phyloP scores from a whole-genome alignment of 139 green algal species.

The Coelastrella sp. region DNA sequence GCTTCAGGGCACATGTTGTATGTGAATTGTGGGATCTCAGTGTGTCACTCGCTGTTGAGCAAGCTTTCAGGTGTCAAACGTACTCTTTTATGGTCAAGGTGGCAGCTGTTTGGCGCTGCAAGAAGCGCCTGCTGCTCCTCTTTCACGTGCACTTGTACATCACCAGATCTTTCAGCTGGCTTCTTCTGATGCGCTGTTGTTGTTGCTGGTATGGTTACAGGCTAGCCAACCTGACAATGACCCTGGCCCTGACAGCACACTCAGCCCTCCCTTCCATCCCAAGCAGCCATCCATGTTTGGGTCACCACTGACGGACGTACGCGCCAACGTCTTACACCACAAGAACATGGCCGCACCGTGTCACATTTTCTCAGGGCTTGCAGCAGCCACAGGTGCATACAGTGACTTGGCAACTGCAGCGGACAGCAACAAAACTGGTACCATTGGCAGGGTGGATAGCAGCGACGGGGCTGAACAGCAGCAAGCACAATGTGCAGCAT shows the following conservation, averaged over 20 bases:
- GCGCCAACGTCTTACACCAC: background rate
- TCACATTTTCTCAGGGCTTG: too few relatives aligned
- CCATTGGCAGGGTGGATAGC: background rate
- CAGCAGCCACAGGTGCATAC: background rate
- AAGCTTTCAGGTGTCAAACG: too few relatives aligned
- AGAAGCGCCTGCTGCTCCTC: too few relatives aligned
- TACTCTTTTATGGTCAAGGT: too few relatives aligned
- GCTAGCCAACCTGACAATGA: background rate
- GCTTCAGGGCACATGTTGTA: too few relatives aligned
- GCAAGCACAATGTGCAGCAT: background rate
- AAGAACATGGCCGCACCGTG: too few relatives aligned
- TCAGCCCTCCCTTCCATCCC: constrained; percentile 6
- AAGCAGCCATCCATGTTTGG: background rate
- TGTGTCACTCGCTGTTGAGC: too few relatives aligned
- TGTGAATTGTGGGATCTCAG: too few relatives aligned
- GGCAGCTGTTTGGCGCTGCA: too few relatives aligned
- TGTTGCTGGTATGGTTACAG: background rate
- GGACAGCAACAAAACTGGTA: background rate
- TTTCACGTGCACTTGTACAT: too few relatives aligned
- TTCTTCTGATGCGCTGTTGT: too few relatives aligned
- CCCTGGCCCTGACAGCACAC: background rate
- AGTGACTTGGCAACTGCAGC: background rate
- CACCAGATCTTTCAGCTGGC: too few relatives aligned
- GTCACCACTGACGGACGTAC: background rate
- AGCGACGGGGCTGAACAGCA: background rate